Percentiles rank a stretch among this genome's conserved stretches.
These are phyloP conservation scores for Lachancea sp. DNA, from an alignment of 805 yeast genomes.

Conservation along the genomic window DNA sequence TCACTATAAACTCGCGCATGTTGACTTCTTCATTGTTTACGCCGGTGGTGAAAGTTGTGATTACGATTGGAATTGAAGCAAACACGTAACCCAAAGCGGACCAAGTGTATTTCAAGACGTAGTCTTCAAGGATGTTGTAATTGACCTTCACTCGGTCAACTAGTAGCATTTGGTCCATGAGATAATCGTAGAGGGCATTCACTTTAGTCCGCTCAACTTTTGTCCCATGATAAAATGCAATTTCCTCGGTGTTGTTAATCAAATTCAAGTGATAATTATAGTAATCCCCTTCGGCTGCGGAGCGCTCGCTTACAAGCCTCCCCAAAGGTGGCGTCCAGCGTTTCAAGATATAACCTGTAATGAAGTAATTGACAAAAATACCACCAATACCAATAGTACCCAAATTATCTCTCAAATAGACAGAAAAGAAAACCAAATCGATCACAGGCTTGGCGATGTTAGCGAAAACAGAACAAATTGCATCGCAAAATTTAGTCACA, in stretches of 20 bases:
- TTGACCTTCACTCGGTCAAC: conserved; percentile 55
- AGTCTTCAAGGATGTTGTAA: conserved; percentile 76
- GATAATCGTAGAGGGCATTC: conserved; percentile 47
- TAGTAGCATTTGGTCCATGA: conserved; percentile 48
- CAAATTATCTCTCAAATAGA: conserved; percentile 75
- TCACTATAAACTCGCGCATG: conserved; percentile 84
- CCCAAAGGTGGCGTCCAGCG: conserved; percentile 81
- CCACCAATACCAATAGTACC: conserved; percentile 85
- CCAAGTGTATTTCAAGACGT: conserved; percentile 86
- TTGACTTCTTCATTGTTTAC: conserved; percentile 43
- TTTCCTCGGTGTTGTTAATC: conserved; percentile 86
- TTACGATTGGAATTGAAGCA: conserved; percentile 81
- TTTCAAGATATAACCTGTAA: conserved; percentile 71
- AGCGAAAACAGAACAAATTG: conserved; percentile 77
- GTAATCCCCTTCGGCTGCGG: conserved; percentile 81
- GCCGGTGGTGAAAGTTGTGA: conserved; percentile 41
- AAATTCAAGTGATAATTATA: conserved; percentile 80
- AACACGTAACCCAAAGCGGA: conserved; percentile 91
- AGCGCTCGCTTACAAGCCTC: conserved; percentile 59
- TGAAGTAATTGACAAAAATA: conserved; percentile 69
- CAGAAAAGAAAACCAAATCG: conserved; percentile 76
- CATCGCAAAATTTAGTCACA: conserved; percentile 69
- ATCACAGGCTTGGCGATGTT: conserved; percentile 88
- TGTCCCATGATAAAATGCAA: conserved; percentile 89
- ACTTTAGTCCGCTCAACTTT: conserved; percentile 67